phyloP scores from a whole-genome alignment of 2,329 filamentous ascomycete genomes.

The Elsinoe ampelina region DNA sequence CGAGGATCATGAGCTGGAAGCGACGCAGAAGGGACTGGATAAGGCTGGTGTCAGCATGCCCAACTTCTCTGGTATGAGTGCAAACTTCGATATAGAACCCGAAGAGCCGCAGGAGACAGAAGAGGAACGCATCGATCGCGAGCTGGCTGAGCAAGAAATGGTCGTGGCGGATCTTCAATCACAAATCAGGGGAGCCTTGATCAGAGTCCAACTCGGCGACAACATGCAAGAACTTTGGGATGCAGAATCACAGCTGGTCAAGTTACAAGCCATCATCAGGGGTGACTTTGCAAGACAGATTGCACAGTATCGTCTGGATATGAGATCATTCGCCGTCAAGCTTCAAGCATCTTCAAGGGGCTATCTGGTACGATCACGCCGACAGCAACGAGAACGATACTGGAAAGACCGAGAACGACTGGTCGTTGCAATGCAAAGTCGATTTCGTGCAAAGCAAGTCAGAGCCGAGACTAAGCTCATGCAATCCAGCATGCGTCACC shows the following conservation, averaged over 20 bases:
- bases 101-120: constrained; percentile 73
- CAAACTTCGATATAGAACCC: constrained; percentile 75
- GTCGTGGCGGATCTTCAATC: constrained; percentile 73
- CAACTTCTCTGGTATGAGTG: constrained; percentile 95
- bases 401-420: constrained; percentile 59
- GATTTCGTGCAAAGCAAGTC: constrained; percentile 59
- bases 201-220: constrained; percentile 66
- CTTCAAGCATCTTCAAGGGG: constrained; percentile 75
- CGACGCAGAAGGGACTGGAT: constrained; percentile 93
- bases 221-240: constrained; percentile 89
- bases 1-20: constrained; percentile 93
- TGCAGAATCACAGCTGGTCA: constrained; percentile 63
- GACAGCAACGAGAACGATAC: constrained; percentile 54
- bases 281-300: constrained; percentile 83
- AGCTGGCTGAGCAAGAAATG: constrained; percentile 66
- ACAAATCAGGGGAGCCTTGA: constrained; percentile 71
- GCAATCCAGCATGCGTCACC: constrained; percentile 39
- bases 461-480: constrained; percentile 36
- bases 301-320: constrained; percentile 68
- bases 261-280: constrained; percentile 77
- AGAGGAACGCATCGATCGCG: constrained; percentile 75
- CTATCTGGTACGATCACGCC: constrained; percentile 58
- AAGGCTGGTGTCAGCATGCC: constrained; percentile 94
- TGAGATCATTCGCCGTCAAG: constrained; percentile 68
- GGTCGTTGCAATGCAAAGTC: constrained; percentile 71